Percentiles rank a stretch among this genome's conserved stretches.
These are phyloP conservation scores for Arthrobotrys musiformis DNA, from an alignment of 2,329 filamentous ascomycete genomes.

Conservation along the genomic window DNA sequence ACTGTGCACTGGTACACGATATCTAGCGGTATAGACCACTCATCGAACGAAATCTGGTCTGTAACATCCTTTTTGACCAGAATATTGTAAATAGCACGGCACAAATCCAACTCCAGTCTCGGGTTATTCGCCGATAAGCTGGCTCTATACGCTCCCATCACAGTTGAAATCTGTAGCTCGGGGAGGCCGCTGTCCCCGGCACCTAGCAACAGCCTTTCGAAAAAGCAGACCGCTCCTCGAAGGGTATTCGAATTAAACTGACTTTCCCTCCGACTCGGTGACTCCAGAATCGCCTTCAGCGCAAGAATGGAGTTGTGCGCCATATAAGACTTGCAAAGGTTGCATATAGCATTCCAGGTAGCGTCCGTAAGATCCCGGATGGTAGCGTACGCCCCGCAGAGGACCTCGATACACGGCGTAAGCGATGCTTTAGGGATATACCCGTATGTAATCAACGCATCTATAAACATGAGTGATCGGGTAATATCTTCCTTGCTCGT, in stretches of 20 bases:
- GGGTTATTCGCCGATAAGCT: conserved; percentile 59
- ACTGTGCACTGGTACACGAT: conserved; percentile 59
- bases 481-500: conserved; percentile 73
- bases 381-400: conserved; percentile 77
- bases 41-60: conserved; percentile 58
- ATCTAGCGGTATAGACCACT: conserved; percentile 59
- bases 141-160: conserved; percentile 59
- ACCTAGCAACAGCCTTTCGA: conserved; percentile 73
- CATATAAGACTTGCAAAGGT: conserved; percentile 78
- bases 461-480: conserved; percentile 74
- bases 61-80: conserved; percentile 58
- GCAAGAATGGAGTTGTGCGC: conserved; percentile 75
- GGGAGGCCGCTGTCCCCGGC: conserved; percentile 64
- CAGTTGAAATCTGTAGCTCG: conserved; percentile 58
- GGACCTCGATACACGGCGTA: conserved; percentile 74
- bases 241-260: conserved; percentile 63
- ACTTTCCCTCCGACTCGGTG: conserved; percentile 67
- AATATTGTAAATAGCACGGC: conserved; percentile 60
- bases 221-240: conserved; percentile 72
- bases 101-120: conserved; percentile 60
- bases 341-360: conserved; percentile 76
- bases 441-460: conserved; percentile 77
- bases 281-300: conserved; percentile 72
- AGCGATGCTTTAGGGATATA: conserved; percentile 74
- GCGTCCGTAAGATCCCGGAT: conserved; percentile 71